phyloP scores from a whole-genome alignment of 352 stramenopile species.

The Phytophthora crassamura region DNA sequence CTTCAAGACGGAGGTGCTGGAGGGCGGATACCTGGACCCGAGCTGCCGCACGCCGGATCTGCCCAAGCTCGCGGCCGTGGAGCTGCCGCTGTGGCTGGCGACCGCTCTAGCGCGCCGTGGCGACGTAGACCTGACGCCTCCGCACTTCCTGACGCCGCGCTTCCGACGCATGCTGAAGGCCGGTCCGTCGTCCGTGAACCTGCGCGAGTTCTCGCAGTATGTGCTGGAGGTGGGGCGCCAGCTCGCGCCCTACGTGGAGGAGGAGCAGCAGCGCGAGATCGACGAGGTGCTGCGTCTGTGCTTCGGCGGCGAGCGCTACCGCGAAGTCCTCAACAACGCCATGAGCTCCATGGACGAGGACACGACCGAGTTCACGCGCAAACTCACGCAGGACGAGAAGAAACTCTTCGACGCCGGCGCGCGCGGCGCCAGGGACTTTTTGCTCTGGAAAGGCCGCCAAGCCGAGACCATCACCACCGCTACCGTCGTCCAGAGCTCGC shows the following conservation, averaged over 20 bases:
- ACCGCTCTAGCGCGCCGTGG: constrained; percentile 55
- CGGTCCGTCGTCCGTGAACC: constrained; percentile 71
- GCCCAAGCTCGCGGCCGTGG: constrained; percentile 50
- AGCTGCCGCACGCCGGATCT: constrained; percentile 67
- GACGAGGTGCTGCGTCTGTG: constrained; percentile 82
- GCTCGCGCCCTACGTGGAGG: constrained; percentile 60
- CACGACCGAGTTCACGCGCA: constrained; percentile 84
- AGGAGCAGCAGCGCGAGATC: constrained; percentile 58
- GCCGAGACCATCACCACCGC: constrained; percentile 68
- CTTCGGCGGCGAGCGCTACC: constrained; percentile 81
- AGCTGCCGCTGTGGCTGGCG: constrained; percentile 85
- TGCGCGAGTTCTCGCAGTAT: constrained; percentile 80
- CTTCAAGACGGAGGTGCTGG: constrained; percentile 69
- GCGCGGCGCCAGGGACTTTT: constrained; percentile 75
- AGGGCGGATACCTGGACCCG: constrained; percentile 80
- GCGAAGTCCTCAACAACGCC: constrained; percentile 80
- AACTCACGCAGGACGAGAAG: constrained; percentile 75
- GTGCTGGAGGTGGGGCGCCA: constrained; percentile 75
- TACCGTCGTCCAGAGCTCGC: constrained; percentile 58
- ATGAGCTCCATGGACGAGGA: constrained; percentile 88
- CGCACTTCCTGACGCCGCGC: constrained; percentile 69
- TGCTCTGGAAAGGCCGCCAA: constrained; percentile 79
- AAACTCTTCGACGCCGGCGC: constrained; percentile 71
- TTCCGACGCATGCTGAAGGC: constrained; percentile 87
- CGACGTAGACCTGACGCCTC: constrained; percentile 64